phyloP scores from a whole-genome alignment of 2,329 filamentous ascomycete genomes.

The Talaromyces funiculosus region DNA sequence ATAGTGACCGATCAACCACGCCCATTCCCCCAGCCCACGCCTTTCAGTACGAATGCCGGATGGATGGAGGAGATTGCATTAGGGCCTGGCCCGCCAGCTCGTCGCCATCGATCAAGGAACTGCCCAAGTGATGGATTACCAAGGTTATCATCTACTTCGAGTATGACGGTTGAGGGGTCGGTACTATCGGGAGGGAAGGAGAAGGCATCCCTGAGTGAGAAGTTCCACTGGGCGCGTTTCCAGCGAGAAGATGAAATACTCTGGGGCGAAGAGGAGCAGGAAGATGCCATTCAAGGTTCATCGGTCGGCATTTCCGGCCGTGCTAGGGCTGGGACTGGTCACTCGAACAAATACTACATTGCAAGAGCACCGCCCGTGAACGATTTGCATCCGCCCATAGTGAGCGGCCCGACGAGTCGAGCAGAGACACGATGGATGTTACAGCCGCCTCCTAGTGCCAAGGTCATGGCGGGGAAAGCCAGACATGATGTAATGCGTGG shows the following conservation, averaged over 20 bases:
- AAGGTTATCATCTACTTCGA: conserved; percentile 16
- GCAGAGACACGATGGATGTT: conserved; percentile 85
- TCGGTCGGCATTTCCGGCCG: conserved; percentile 46
- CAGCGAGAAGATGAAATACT: conserved; percentile 84
- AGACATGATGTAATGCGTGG: conserved; percentile 21
- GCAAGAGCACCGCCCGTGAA: conserved; percentile 68
- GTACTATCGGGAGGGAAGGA: conserved; percentile 43
- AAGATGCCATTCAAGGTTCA: conserved; percentile 48
- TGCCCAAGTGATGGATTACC: conserved; percentile 50
- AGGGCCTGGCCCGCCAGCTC: conserved; percentile 67
- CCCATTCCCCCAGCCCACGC: conserved; percentile 67
- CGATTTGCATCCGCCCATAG: conserved; percentile 78
- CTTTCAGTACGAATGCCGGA: conserved; percentile 80
- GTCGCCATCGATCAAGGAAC: conserved; percentile 52
- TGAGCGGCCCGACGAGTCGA: conserved; percentile 64
- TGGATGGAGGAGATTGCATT: conserved; percentile 83
- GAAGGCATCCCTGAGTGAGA: conserved; percentile 43
- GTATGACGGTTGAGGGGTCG: conserved; percentile 26
- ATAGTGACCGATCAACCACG: conserved; percentile 60
- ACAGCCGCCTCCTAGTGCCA: conserved; percentile 82
- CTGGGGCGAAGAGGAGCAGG: conserved; percentile 67
- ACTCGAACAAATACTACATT: conserved; percentile 54
- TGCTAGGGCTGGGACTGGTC: conserved; percentile 30
- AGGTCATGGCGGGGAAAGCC: conserved; percentile 83
- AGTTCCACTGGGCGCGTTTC: conserved; percentile 73